Conservation (phyloP, 2,329 filamentous ascomycete species). For the Tolypocladium tropicale region DNA sequence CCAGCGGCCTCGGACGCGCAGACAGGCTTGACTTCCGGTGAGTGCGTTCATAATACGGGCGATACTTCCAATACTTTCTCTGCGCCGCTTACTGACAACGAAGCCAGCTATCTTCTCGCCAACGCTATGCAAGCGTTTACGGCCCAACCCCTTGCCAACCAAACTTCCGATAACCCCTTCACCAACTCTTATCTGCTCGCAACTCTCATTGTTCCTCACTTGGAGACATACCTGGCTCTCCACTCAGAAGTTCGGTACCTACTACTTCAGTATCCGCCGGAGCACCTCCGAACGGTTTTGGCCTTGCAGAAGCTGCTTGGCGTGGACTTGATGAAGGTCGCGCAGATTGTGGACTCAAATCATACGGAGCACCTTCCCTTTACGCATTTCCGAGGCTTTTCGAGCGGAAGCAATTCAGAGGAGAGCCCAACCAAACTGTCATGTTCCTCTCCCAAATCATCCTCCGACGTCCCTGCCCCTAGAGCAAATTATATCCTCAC, state of each 20-base stretch:
- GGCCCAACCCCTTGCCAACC: constrained; percentile 36
- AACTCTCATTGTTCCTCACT: constrained; percentile 46
- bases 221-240: constrained; percentile 47
- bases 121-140: constrained; percentile 50
- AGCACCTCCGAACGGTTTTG: constrained; percentile 45
- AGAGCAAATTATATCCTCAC: constrained; percentile 48
- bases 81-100: neutral
- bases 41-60: constrained; percentile 5
- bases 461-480: constrained; percentile 26
- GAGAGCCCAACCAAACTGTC: constrained; percentile 10
- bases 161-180: constrained; percentile 43
- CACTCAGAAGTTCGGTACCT: constrained; percentile 45
- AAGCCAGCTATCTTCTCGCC: constrained; percentile 45
- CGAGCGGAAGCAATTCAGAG: constrained; percentile 16
- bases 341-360: constrained; percentile 41
- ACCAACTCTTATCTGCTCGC: constrained; percentile 44
- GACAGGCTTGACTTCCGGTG: constrained; percentile 51
- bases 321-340: constrained; percentile 45
- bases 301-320: constrained; percentile 49
- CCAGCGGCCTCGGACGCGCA: constrained; percentile 38
- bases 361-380: constrained; percentile 26
- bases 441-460: constrained; percentile 13
- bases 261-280: constrained; percentile 46
- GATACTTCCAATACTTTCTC: too few species aligned
- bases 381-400: constrained; percentile 26